Evolutionary conservation across 306 rosid genomes (phyloP).

Genomic region (Sphenostylis stenocarpa): DNA sequence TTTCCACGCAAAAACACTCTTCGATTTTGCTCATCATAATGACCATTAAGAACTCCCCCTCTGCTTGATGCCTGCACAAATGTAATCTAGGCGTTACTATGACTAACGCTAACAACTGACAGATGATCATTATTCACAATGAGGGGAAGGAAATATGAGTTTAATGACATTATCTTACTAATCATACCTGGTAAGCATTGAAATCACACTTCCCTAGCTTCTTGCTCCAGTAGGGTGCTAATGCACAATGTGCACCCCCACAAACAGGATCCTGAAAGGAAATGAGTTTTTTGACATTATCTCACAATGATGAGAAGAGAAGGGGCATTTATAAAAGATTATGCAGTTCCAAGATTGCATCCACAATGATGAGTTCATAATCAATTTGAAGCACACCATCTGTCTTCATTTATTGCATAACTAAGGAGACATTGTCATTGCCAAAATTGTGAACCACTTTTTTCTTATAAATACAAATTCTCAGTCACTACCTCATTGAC

Average conservation of each 20-base stretch:
- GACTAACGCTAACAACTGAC: not conserved
- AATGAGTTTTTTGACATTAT: not conserved
- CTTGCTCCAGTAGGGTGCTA: conserved; percentile 71
- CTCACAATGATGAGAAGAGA: too few species aligned
- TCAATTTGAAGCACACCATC: not conserved
- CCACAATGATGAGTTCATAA: too few species aligned
- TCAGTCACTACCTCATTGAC: conserved; percentile 61
- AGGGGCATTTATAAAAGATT: too few species aligned
- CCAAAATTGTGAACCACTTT: not conserved
- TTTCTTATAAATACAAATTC: not conserved
- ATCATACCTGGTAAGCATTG: conserved; percentile 67
- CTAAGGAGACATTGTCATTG: not conserved
- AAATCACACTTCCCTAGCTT: conserved; percentile 67
- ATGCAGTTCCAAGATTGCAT: too few species aligned
- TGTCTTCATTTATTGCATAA: not conserved
- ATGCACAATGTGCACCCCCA: conserved; percentile 76
- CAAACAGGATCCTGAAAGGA: conserved; percentile 66
- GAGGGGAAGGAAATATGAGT: not conserved
- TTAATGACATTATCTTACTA: too few species aligned
- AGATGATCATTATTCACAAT: not conserved
- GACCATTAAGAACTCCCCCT: conserved; percentile 65
- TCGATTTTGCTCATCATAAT: conserved; percentile 59
- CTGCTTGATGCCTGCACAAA: conserved; percentile 70
- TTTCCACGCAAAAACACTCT: conserved; percentile 72
- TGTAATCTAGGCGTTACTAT: not conserved